Base-by-base conservation (phyloP, 305 asterid species). In the Fraxinus xanthoxyloides region DNA sequence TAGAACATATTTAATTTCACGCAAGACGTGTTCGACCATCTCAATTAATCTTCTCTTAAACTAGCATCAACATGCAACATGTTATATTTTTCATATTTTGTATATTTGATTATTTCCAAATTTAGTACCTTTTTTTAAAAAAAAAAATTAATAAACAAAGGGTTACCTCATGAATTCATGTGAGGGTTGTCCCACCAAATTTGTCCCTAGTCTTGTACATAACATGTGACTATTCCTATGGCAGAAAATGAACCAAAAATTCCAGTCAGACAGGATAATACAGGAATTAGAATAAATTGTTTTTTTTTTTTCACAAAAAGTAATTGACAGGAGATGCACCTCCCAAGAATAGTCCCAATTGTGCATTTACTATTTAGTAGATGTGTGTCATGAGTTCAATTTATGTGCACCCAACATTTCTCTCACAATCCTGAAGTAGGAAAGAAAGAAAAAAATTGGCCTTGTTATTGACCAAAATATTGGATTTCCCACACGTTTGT, bases 171-270 rank as follows among this genome's bases (percentile, higher is more conserved):
- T 77, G 79, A 35, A 17, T 13, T 82, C 90, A 89, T 88, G 91
- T 89, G 92, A 88, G 82, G 77, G 83, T 81, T 79, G 91, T 82
- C 89, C 90, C 88, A 82, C 90, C 88, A 81, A 2, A 82, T 35
- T 90, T 88, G 92, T 89, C 92, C 77, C 51, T 82, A 86, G 82
- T 81, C 70, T 84, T 80, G 77, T 85, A 85, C 91, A 88, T 82
- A 15, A 48, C 92, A 89, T 88, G 90, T 89, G 91, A 63, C 88
- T 81, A 87, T 80, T 75, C 72, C 76, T 73, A 78, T 76, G 84
- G 76, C 85, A 36, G 32, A 34, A 19, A 51, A 24, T 67, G 74
- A 28, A 26, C 38, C 59, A 19, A 51, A 63, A 59, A 85, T 82
- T 82, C 89, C 83, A 76, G 72, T 56, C 84, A 79, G 46, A 43